phyloP scores from a whole-genome alignment of 371 early-diverging fungal genomes.

The Mucor racemosus region DNA sequence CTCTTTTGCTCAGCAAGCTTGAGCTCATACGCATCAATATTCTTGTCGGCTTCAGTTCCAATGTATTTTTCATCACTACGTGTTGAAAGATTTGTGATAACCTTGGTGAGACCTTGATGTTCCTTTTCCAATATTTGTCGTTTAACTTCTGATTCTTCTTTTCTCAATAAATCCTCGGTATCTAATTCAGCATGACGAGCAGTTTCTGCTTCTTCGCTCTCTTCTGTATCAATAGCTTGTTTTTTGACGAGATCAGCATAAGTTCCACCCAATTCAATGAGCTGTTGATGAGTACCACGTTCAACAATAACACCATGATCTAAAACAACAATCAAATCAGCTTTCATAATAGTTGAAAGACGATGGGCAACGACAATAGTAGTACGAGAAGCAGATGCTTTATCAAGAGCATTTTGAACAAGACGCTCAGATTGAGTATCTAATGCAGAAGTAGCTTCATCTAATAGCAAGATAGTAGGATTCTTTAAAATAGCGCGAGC shows the following conservation, averaged over 20 bases:
- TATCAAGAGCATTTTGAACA: conserved; percentile 77
- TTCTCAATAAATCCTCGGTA: conserved; percentile 5
- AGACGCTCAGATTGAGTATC: conserved; percentile 81
- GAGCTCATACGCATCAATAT: conserved; percentile 41
- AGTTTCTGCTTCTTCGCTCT: background rate
- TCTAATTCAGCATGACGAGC: background rate
- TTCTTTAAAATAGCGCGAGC: conserved; percentile 75
- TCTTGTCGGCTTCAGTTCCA: background rate
- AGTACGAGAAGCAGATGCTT: conserved; percentile 71
- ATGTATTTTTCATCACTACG: background rate
- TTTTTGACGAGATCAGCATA: conserved; percentile 56
- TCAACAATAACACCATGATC: conserved; percentile 71
- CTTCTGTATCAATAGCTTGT: conserved; percentile 30
- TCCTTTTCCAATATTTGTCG: conserved; percentile 24
- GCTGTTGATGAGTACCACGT: conserved; percentile 65
- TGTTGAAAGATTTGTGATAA: background rate
- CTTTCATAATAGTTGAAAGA: conserved; percentile 74
- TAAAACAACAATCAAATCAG: conserved; percentile 81
- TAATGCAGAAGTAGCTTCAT: conserved; percentile 83
- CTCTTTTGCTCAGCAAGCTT: conserved; percentile 48
- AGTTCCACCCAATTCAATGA: conserved; percentile 44
- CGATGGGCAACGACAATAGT: conserved; percentile 92
- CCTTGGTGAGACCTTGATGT: conserved; percentile 1
- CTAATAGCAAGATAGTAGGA: conserved; percentile 70
- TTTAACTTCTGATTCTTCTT: conserved; percentile 27